Percentiles rank a stretch among this genome's conserved stretches.
phyloP scores from a whole-genome alignment of 2,329 filamentous ascomycete genomes.

The Pseudogymnoascus sp. region DNA sequence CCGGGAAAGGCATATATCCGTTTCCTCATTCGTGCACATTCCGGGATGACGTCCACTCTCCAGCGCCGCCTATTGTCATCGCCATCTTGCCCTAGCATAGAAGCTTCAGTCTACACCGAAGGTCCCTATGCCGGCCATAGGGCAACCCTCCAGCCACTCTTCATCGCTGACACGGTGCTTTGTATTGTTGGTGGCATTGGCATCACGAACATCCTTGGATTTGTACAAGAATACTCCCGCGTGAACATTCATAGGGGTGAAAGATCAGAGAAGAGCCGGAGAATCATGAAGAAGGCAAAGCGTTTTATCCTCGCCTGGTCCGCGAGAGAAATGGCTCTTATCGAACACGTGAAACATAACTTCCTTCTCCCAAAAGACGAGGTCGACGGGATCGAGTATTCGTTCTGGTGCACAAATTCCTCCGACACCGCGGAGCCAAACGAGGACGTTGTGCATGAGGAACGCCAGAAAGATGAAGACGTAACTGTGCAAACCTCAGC shows the following conservation, averaged over 20 bases:
- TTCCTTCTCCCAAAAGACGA: slow-evolving; percentile 19
- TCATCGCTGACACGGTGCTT: not conserved
- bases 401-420: slow-evolving; percentile 17
- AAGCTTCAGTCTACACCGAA: not conserved
- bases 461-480: not conserved
- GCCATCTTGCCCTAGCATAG: not conserved
- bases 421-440: not conserved
- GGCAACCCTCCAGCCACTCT: not conserved
- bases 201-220: not conserved
- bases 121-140: not conserved
- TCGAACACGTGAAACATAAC: slow-evolving; percentile 20
- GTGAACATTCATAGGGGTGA: slow-evolving; percentile 2
- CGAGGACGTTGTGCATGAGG: not conserved
- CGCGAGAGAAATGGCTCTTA: slow-evolving; percentile 21
- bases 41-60: not conserved
- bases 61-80: not conserved
- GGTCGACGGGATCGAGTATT: not conserved
- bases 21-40: not conserved
- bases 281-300: slow-evolving; percentile 19
- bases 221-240: slow-evolving; percentile 20
- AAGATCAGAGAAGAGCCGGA: not conserved
- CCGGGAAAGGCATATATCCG: not conserved
- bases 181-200: not conserved
- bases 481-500: not conserved
- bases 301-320: slow-evolving; percentile 25